A percentile compares a stretch with the other conserved stretches of the same genome.
phyloP scores from a whole-genome alignment of 2,329 filamentous ascomycete species.

The Pezicula rhizophila region DNA sequence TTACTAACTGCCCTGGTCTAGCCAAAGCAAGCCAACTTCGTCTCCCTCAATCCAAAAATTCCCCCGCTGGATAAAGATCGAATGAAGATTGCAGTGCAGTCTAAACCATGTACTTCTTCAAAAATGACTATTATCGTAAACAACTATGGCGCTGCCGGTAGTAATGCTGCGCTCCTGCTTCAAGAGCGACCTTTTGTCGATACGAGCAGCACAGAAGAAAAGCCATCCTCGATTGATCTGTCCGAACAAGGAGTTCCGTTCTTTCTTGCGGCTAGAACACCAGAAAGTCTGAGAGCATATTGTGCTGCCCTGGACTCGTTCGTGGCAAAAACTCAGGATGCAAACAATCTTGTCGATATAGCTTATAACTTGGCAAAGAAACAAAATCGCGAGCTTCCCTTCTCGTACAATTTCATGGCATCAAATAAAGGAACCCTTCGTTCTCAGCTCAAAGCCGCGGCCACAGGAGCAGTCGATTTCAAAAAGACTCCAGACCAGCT shows the following conservation, averaged over 20 bases:
- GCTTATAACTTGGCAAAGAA: too few relatives aligned
- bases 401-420: too few relatives aligned
- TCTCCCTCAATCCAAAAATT: conserved; percentile 27
- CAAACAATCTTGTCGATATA: too few relatives aligned
- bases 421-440: conserved; percentile 3
- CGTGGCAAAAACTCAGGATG: too few relatives aligned
- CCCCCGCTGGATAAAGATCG: background rate
- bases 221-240: conserved; percentile 4
- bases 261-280: too few relatives aligned
- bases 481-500: conserved; percentile 6
- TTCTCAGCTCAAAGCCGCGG: conserved; percentile 20
- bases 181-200: background rate
- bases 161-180: conserved; percentile 13
- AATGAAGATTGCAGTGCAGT: background rate
- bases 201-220: background rate
- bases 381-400: too few relatives aligned
- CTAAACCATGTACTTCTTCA: background rate
- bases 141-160: conserved; percentile 19
- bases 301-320: too few relatives aligned
- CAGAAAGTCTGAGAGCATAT: too few relatives aligned
- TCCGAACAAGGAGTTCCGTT: too few relatives aligned
- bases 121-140: conserved; percentile 11
- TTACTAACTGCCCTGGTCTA: too few relatives aligned
- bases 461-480: conserved; percentile 6
- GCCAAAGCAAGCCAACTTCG: conserved; percentile 20